Conservation (phyloP, 2,329 filamentous ascomycete species). For the Celoporthe dispersa region DNA sequence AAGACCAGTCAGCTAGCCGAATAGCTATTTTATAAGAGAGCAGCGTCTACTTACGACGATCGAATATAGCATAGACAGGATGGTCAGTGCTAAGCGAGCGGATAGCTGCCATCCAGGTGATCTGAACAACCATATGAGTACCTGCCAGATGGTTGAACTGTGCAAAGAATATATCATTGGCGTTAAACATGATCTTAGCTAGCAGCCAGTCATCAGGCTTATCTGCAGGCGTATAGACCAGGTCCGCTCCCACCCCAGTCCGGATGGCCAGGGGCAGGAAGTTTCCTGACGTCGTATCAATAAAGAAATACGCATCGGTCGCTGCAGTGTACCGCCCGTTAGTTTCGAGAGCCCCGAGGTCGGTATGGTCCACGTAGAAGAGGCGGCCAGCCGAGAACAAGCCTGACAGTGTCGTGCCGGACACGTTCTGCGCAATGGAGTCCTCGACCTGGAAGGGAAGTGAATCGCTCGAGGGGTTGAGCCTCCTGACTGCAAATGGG, state of each 20-base stretch:
- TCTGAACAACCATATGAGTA: conserved; percentile 50
- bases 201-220: conserved; percentile 51
- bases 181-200: conserved; percentile 55
- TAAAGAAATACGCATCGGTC: conserved; percentile 53
- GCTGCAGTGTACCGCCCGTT: conserved; percentile 44
- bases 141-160: conserved; percentile 49
- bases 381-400: conserved; percentile 45
- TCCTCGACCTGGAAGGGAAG: conserved; percentile 45
- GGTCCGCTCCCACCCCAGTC: conserved; percentile 46
- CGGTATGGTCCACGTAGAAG: conserved; percentile 48
- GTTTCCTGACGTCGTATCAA: conserved; percentile 43
- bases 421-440: conserved; percentile 36
- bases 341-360: conserved; percentile 38
- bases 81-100: conserved; percentile 51
- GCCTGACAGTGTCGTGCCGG: conserved; percentile 38
- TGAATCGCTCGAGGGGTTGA: conserved; percentile 37
- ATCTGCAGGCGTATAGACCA: conserved; percentile 53
- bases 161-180: conserved; percentile 51
- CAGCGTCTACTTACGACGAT: conserved; percentile 37
- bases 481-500: conserved; percentile 44
- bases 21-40: background rate
- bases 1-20: conserved; percentile 13
- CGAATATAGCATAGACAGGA: conserved; percentile 46
- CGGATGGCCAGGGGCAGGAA: conserved; percentile 55
- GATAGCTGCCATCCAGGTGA: conserved; percentile 49